Evolutionary conservation across 768 basidiomycete species (phyloP).

Genomic region (Pleurotus djamor): DNA sequence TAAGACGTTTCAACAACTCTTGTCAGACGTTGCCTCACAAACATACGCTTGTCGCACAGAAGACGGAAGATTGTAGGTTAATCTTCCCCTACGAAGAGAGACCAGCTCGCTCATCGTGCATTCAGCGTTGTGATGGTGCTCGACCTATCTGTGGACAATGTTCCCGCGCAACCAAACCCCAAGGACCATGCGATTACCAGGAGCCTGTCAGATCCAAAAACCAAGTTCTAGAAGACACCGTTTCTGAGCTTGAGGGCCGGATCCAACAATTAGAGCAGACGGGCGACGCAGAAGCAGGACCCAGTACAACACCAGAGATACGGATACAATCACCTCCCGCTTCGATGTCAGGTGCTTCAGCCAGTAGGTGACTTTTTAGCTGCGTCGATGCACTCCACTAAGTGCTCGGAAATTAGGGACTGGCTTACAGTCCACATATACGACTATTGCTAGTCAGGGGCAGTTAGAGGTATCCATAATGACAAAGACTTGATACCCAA

Average conservation of each 20-base stretch:
- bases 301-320: not conserved
- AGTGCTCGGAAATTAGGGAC: not conserved
- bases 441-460: not conserved
- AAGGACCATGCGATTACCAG: slow-evolving; percentile 57
- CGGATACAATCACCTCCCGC: too few species aligned
- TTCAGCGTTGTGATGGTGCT: slow-evolving; percentile 51
- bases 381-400: not conserved
- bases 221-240: slow-evolving; percentile 43
- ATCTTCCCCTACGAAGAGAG: not conserved
- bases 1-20: not conserved
- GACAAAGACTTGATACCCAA: not conserved
- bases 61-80: slow-evolving; percentile 5
- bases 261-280: slow-evolving; percentile 40
- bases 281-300: slow-evolving; percentile 21
- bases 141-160: slow-evolving; percentile 54
- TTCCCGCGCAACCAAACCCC: slow-evolving; percentile 31
- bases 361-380: too few species aligned
- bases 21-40: not conserved
- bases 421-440: not conserved
- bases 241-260: slow-evolving; percentile 39
- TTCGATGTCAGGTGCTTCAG: too few species aligned
- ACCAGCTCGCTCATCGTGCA: not conserved
- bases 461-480: not conserved
- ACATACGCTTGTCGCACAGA: not conserved
- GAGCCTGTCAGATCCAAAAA: slow-evolving; percentile 35